Evolutionary conservation across 495 filamentous ascomycete species (phyloP).

Genomic region (Aeminium ludgeri): DNA sequence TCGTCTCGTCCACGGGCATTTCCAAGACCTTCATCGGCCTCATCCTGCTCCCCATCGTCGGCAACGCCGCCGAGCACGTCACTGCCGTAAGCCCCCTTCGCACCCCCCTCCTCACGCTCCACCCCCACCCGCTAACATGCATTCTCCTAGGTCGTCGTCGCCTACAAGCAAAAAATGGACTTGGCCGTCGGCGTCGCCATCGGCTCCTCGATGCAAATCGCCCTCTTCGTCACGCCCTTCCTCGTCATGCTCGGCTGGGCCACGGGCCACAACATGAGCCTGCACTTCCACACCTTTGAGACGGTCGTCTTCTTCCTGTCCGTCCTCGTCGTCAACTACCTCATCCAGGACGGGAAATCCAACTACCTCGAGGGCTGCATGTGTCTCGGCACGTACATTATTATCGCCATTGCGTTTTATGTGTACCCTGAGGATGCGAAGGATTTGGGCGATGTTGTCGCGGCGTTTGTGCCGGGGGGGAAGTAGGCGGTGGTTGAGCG

Average conservation of each 20-base stretch:
- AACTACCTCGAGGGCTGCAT: slow-evolving; percentile 92
- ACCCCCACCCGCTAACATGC: too few species aligned
- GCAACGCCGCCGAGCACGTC: slow-evolving; percentile 93
- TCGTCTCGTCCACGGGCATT: slow-evolving; percentile 70
- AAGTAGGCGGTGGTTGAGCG: too few species aligned
- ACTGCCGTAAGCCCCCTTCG: too few species aligned
- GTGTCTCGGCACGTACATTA: slow-evolving; percentile 61
- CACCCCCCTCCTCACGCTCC: too few species aligned
- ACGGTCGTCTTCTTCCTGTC: slow-evolving; percentile 85
- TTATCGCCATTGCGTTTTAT: slow-evolving; percentile 79
- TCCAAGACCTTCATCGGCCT: slow-evolving; percentile 94
- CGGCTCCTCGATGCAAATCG: slow-evolving; percentile 86
- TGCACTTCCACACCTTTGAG: slow-evolving; percentile 86
- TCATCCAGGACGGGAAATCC: slow-evolving; percentile 83
- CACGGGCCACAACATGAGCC: slow-evolving; percentile 65
- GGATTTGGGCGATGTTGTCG: slow-evolving; percentile 8
- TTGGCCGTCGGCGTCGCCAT: slow-evolving; percentile 89
- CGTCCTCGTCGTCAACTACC: slow-evolving; percentile 79
- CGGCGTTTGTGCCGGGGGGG: background rate
- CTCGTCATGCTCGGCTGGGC: slow-evolving; percentile 88
- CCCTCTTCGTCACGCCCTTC: slow-evolving; percentile 77
- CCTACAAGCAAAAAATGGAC: slow-evolving; percentile 94
- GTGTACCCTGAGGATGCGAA: slow-evolving; percentile 59
- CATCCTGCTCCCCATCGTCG: slow-evolving; percentile 88
- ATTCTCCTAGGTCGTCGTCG: too few species aligned